phyloP scores from a whole-genome alignment of 805 yeast species.

The Pichia occidentalis region DNA sequence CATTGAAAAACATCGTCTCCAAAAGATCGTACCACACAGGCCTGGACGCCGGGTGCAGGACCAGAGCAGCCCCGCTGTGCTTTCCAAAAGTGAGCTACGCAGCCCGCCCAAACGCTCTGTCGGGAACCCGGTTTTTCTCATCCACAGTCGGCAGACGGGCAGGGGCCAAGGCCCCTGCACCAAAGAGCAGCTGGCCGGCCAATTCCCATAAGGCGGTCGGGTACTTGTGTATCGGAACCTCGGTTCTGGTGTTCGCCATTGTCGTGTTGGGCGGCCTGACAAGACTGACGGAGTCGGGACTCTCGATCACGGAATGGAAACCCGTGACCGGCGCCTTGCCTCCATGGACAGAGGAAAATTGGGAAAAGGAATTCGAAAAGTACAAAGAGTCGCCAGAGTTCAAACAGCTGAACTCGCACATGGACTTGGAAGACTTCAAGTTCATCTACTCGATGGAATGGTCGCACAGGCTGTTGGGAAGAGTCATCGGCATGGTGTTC shows the following conservation, averaged over 20 bases:
- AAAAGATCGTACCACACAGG: not conserved
- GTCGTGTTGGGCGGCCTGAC: slow-evolving; percentile 96
- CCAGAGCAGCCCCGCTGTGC: too few species aligned
- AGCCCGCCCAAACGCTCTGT: too few species aligned
- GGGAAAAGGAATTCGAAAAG: slow-evolving; percentile 79
- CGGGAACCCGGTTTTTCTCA: too few species aligned
- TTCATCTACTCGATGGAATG: slow-evolving; percentile 96
- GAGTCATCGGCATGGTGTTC: slow-evolving; percentile 80
- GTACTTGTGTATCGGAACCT: slow-evolving; percentile 81
- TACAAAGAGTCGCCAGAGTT: slow-evolving; percentile 89
- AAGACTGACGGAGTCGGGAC: slow-evolving; percentile 89
- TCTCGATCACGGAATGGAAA: slow-evolving; percentile 96
- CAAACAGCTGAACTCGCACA: slow-evolving; percentile 79
- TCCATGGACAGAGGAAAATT: slow-evolving; percentile 70
- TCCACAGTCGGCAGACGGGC: too few species aligned
- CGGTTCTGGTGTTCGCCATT: slow-evolving; percentile 87
- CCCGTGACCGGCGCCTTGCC: slow-evolving; percentile 96
- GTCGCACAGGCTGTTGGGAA: slow-evolving; percentile 90
- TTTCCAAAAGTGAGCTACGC: too few species aligned
- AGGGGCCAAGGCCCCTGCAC: too few species aligned
- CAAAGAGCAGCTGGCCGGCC: slow-evolving; percentile 29
- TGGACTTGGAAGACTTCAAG: slow-evolving; percentile 86
- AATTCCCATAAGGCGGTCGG: slow-evolving; percentile 61
- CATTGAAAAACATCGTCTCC: not conserved
- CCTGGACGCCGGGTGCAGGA: too few species aligned